Percentiles rank a stretch among this genome's conserved stretches.
Evolutionary conservation across 2,329 filamentous ascomycete genomes (phyloP).

Genomic region (Penicillium oxalicum): DNA sequence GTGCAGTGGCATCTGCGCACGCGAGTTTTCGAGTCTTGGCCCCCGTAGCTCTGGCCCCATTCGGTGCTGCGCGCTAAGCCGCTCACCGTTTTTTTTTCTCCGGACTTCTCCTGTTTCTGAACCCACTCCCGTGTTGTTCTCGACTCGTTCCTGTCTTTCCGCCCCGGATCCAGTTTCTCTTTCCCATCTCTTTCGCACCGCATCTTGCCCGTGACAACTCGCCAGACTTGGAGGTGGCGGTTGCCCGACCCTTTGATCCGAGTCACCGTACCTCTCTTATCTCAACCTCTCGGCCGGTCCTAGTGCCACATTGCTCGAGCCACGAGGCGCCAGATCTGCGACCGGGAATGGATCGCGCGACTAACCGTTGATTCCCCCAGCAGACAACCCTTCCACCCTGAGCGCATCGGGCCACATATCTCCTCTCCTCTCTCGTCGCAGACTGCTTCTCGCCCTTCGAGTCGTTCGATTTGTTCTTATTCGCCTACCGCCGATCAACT

Average conservation of each 20-base stretch:
- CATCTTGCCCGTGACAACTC: too few relatives aligned
- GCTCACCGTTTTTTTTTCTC: slow-evolving; percentile 20
- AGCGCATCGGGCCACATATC: background rate
- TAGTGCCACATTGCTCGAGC: slow-evolving; percentile 9
- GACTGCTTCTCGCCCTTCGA: background rate
- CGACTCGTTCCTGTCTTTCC: slow-evolving; percentile 1
- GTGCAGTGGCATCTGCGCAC: too few relatives aligned
- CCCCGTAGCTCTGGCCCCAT: slow-evolving; percentile 11
- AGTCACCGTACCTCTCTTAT: too few relatives aligned
- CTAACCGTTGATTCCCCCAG: slow-evolving; percentile 17
- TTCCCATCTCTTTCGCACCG: background rate
- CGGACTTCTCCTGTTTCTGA: slow-evolving; percentile 2
- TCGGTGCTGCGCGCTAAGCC: slow-evolving; percentile 14
- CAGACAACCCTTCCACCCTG: background rate
- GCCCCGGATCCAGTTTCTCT: background rate
- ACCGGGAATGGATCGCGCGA: slow-evolving; percentile 16
- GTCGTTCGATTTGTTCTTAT: background rate
- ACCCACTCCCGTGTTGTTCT: slow-evolving; percentile 6
- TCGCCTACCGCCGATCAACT: too few relatives aligned
- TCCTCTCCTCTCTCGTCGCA: background rate
- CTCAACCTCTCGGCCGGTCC: background rate
- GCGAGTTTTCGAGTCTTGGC: background rate
- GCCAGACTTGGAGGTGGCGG: too few relatives aligned
- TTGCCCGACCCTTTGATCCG: too few relatives aligned
- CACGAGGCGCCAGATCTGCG: slow-evolving; percentile 13